Base-by-base conservation (phyloP, 768 basidiomycete species). In the Suillus bovinus region DNA sequence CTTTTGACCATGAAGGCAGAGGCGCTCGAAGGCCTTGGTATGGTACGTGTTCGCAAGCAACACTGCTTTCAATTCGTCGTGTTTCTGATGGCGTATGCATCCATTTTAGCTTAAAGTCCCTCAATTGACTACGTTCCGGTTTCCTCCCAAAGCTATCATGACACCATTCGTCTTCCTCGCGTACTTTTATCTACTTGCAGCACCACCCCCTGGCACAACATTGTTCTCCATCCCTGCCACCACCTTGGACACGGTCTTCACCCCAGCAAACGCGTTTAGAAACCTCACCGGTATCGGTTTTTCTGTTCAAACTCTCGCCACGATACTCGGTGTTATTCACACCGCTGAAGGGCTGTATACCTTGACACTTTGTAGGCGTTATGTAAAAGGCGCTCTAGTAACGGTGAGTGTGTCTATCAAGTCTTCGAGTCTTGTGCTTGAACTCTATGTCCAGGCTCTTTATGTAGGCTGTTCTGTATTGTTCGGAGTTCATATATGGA, bases 1-100 rank as follows among this genome's bases (percentile, higher is more conserved):
- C 71, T 94, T 24, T 75, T 93, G 27, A 80, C 84, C 60, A 94
- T 93, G 92, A 93, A 91, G 69, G 85, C 86, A 0, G 79, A 89
- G 27, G 89, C 92, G 0, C 89, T 52, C 6, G 29, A 31, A 69
- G 82, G 84, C 1, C 81, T 94, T n/a, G 91, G 92, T 31, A 91
- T 90, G 88, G 91, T 89, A 61, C 33, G 85, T 74, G 16, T 49
- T 27, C 7, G 8, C 22, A 56, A 20, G 34, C 9, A 27, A 49
- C 10, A 29, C 27, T 54, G n/a, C 17, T 11, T 13, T 63, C 41
- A 14, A 24, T 20, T 4, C 11, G 29, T 29, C 49, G 20, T 31
- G 17, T 31, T 11, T 52, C 50, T 52, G 20, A 52, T 31, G 33
- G 33, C 9, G 10, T 11, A 34, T 10, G 5, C 50, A 20, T 52